Evolutionary conservation across 306 rosid genomes (phyloP).

Genomic region (Trifolium fragiferum): DNA sequence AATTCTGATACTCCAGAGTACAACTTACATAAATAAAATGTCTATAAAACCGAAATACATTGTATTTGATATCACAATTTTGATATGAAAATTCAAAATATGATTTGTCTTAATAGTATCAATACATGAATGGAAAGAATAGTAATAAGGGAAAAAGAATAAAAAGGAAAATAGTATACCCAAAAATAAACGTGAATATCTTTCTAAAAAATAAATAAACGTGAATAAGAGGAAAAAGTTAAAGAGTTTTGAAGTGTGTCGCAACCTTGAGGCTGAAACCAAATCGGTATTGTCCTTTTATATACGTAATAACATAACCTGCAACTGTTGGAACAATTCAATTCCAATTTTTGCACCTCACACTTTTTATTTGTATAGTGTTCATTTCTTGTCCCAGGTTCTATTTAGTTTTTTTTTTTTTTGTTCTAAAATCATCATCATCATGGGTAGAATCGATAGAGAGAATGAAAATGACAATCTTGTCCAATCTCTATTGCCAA

Average conservation of each 20-base stretch:
- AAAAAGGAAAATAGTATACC: too few relatives aligned
- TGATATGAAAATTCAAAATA: too few relatives aligned
- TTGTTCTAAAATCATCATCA: too few relatives aligned
- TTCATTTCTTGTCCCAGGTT: background rate
- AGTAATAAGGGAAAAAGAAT: too few relatives aligned
- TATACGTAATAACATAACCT: background rate
- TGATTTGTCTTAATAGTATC: too few relatives aligned
- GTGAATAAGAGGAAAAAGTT: background rate
- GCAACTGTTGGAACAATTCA: background rate
- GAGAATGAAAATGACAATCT: background rate
- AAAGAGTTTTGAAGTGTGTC: background rate
- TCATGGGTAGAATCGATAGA: constrained; percentile 1
- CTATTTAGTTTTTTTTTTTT: too few relatives aligned
- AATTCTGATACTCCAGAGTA: too few relatives aligned
- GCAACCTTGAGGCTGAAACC: background rate
- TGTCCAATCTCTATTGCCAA: constrained; percentile 3
- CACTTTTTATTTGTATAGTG: background rate
- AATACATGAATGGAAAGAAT: too few relatives aligned
- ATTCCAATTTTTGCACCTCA: background rate
- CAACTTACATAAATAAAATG: too few relatives aligned
- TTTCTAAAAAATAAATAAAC: too few relatives aligned
- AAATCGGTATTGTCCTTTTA: background rate
- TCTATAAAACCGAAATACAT: too few relatives aligned
- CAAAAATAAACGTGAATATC: background rate
- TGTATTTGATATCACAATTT: too few relatives aligned